These are phyloP conservation scores for Cladophialophora exuberans DNA, from an alignment of 2,329 filamentous ascomycete genomes.

Conservation along the genomic window DNA sequence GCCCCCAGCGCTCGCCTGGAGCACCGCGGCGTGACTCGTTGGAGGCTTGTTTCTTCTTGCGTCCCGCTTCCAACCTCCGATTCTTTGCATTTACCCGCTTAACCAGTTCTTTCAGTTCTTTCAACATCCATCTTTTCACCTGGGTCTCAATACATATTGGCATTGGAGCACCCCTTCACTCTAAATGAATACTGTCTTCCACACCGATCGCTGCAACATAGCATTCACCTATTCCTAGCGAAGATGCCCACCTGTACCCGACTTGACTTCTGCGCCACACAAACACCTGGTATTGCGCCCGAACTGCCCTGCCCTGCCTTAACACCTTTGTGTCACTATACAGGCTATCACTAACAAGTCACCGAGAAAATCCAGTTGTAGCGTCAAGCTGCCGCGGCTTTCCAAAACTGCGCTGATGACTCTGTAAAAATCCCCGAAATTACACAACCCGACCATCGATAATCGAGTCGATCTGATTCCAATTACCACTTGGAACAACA, in stretches of 20 bases:
- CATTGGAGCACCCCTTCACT: constrained; percentile 6
- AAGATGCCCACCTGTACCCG: constrained; percentile 26
- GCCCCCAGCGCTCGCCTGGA: no score
- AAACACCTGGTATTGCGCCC: constrained; percentile 25
- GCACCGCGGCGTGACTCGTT: constrained; percentile 9
- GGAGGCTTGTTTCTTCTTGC: constrained; percentile 4
- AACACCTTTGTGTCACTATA: neutral
- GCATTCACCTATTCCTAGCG: constrained; percentile 26
- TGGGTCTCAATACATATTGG: no score
- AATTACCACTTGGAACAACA: neutral
- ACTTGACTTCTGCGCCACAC: constrained; percentile 21
- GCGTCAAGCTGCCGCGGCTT: constrained; percentile 19
- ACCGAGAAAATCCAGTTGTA: constrained; percentile 17
- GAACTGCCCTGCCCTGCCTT: constrained; percentile 10
- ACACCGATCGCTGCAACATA: constrained; percentile 13
- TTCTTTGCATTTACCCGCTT: constrained; percentile 1
- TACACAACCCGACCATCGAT: constrained; percentile 1
- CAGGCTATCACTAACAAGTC: constrained; percentile 15
- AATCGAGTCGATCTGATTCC: constrained; percentile 15
- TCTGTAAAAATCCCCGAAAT: neutral
- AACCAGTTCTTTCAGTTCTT: constrained; percentile 1
- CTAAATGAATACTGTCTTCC: constrained; percentile 19
- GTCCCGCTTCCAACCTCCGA: constrained; percentile 15
- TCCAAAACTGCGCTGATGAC: constrained; percentile 21
- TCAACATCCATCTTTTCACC: no score